Evolutionary conservation across 768 basidiomycete genomes (phyloP).

Genomic region (Boletus fagicola): DNA sequence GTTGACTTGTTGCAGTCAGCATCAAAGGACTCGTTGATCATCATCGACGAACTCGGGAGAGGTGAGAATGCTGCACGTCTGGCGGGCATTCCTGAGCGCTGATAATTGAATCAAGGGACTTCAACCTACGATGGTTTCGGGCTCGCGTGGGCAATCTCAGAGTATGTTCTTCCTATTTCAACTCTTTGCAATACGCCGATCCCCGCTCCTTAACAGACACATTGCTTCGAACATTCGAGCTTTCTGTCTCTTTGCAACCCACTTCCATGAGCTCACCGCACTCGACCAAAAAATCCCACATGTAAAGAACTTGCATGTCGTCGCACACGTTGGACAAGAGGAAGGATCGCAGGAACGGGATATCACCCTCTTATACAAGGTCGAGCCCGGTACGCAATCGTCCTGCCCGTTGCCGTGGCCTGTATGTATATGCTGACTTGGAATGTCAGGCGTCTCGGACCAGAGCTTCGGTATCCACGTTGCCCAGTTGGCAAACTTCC

Average conservation of each 20-base stretch:
- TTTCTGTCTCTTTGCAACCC: slow-evolving; percentile 95
- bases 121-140: slow-evolving; percentile 98
- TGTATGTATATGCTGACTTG: not conserved
- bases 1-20: slow-evolving; percentile 59
- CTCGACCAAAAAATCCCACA: slow-evolving; percentile 82
- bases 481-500: slow-evolving; percentile 96
- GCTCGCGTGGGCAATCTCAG: slow-evolving; percentile 97
- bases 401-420: not conserved
- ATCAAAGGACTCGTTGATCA: slow-evolving; percentile 87
- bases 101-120: slow-evolving; percentile 55
- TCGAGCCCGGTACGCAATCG: slow-evolving; percentile 65
- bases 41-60: slow-evolving; percentile 96
- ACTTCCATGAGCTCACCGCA: slow-evolving; percentile 95
- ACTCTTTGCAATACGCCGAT: not conserved
- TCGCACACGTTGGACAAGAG: slow-evolving; percentile 77
- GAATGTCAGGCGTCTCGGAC: slow-evolving; percentile 73
- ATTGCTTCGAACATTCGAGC: slow-evolving; percentile 91
- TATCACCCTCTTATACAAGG: slow-evolving; percentile 77
- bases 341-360: slow-evolving; percentile 56
- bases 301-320: slow-evolving; percentile 94
- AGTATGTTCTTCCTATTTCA: slow-evolving; percentile 49
- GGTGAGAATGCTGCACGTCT: slow-evolving; percentile 41
- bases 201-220: slow-evolving; percentile 52
- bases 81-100: not conserved
- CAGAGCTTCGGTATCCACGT: slow-evolving; percentile 99